A percentile compares a stretch with the other conserved stretches of the same genome.
phyloP scores from a whole-genome alignment of 75 land plant species.

The Chamaecyparis obtusa region DNA sequence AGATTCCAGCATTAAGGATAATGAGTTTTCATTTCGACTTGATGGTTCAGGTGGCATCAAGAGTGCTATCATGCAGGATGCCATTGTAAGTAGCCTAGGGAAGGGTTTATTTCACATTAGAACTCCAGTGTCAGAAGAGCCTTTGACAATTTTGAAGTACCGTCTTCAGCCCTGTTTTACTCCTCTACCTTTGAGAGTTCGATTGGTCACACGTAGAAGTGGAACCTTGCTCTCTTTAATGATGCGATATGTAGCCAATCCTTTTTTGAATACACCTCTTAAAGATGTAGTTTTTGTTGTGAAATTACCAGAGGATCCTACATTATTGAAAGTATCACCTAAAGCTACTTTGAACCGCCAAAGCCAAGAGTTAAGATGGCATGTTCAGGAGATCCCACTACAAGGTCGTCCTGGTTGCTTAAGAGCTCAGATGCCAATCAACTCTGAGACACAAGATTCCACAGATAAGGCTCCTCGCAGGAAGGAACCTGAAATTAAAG shows the following conservation, averaged over 20 bases:
- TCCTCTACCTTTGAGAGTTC: constrained; percentile 83
- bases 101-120: constrained; percentile 87
- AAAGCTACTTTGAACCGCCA: constrained; percentile 65
- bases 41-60: constrained; percentile 67
- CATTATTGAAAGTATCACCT: constrained; percentile 77
- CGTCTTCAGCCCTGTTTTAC: constrained; percentile 72
- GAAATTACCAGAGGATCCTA: constrained; percentile 68
- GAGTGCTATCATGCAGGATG: constrained; percentile 52
- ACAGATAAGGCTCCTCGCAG: constrained; percentile 27
- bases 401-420: constrained; percentile 61
- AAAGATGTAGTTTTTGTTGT: constrained; percentile 67
- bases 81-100: constrained; percentile 70
- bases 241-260: constrained; percentile 91
- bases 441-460: constrained; percentile 17
- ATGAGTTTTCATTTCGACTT: constrained; percentile 78
- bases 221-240: constrained; percentile 73
- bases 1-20: constrained; percentile 50
- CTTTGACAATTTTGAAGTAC: constrained; percentile 73
- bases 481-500: constrained; percentile 51
- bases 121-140: constrained; percentile 55
- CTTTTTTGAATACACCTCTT: constrained; percentile 54
- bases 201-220: constrained; percentile 45
- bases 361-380: constrained; percentile 74
- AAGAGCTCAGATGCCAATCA: constrained; percentile 82
- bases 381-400: constrained; percentile 53